A percentile compares a stretch with the other conserved stretches of the same genome.
These are phyloP conservation scores for Ballota nigra DNA, from an alignment of 257 asterid genomes.

Conservation along the genomic window DNA sequence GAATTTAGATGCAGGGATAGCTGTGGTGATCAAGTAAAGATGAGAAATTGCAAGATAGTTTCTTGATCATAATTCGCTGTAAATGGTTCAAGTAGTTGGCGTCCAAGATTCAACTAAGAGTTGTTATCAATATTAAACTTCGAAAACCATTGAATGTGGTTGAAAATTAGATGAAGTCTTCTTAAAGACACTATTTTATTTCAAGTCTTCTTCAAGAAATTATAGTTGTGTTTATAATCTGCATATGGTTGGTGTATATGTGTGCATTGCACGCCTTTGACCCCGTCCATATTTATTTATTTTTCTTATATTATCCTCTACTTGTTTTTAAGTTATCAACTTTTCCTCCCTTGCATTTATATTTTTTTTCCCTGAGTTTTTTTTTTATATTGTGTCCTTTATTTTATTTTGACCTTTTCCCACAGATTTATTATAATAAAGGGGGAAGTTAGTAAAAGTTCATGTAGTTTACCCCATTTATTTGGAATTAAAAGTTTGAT, in stretches of 20 bases:
- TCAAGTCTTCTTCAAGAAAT: slow-evolving; percentile 9
- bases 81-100: background rate
- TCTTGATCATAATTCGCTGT: slow-evolving; percentile 5
- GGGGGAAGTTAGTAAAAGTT: background rate
- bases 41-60: slow-evolving; percentile 1
- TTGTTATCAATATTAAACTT: background rate
- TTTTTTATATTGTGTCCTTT: background rate
- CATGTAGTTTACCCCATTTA: too few species aligned
- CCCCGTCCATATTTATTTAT: slow-evolving; percentile 1
- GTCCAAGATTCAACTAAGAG: background rate
- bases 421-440: background rate
- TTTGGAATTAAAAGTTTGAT: too few species aligned
- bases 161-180: slow-evolving; percentile 9
- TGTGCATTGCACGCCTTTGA: background rate
- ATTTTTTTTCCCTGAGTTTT: background rate
- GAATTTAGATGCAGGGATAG: background rate
- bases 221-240: background rate
- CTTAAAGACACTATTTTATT: background rate
- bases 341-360: background rate
- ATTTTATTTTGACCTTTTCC: background rate
- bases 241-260: background rate
- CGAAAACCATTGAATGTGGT: background rate
- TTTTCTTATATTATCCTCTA: background rate
- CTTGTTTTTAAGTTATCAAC: background rate
- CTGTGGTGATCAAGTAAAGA: background rate